Base-by-base conservation (phyloP, 352 stramenopile genomes). In the Phytophthora constricta region DNA sequence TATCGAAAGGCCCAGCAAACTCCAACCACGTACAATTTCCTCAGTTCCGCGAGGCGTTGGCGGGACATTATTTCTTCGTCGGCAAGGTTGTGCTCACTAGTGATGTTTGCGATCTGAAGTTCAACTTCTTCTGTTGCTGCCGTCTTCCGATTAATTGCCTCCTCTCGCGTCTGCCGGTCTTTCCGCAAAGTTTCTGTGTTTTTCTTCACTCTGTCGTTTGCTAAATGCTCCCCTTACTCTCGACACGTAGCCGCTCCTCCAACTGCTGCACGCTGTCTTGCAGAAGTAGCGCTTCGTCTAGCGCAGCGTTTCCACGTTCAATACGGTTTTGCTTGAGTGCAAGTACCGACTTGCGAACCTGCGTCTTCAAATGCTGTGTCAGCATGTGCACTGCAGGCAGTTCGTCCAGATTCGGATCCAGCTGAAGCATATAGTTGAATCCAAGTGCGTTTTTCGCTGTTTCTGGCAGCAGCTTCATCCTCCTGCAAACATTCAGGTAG, bases 391-490 rank as follows among this genome's bases (percentile, higher is more conserved):
- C 80, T 8, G 82, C 82, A 19, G 80, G 65, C 9, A 89, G 76
- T n/a, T 84, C 84, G 9, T 87, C 82, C 13, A 84, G 76, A 33
- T 84, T 67, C 10, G 77, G 75, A 57, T 96, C 82, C 28, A 94
- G 75, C 31, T 80, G 74, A 20, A 97, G 87, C 27, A 74, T 70
- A 43, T 90, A 96, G 69, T 97, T 81, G 16, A 92, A 74, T 1
- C 84, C 81, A 19, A 82, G 62, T 23, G 86, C 79, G 70, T 98
- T 91, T 47, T 97, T 96, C 1, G 90, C 91, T 41, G 86, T 83
- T 34, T 77, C 45, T 3, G 93, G 94, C 56, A 98, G 55, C 22
- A 98, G 77, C 62, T 97, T 93, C 48, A 99, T 82, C 45, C 84
- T 65, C 20, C 76, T 86, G 17, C 89, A 88, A 27, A 80, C 87